Conservation (phyloP, 768 basidiomycete species). For the Exsudoporus frostii region DNA sequence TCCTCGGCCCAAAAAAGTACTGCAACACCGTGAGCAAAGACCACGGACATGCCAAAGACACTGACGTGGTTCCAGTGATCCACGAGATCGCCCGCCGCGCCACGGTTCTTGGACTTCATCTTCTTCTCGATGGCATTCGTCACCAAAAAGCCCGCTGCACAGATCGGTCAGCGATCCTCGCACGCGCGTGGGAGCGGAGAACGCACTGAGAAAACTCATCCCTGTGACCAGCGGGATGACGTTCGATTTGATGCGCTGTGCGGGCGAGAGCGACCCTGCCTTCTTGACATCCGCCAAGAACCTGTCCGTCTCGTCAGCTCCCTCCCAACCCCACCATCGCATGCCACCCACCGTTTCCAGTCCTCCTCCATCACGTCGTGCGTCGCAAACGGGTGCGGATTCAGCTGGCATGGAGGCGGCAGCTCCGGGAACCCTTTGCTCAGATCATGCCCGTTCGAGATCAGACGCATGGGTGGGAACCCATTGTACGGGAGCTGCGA, state of each 20-base stretch:
- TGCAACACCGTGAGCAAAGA: slow-evolving; percentile 11
- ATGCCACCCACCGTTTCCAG: slow-evolving; percentile 40
- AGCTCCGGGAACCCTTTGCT: slow-evolving; percentile 42
- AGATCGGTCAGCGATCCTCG: background rate
- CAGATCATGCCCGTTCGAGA: slow-evolving; percentile 29
- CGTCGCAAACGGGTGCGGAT: slow-evolving; percentile 48
- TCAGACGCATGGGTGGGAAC: slow-evolving; percentile 31
- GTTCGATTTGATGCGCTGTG: slow-evolving; percentile 33
- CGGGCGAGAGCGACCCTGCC: slow-evolving; percentile 32
- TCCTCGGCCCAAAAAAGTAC: slow-evolving; percentile 49
- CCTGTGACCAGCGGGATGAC: slow-evolving; percentile 32
- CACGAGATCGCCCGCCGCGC: slow-evolving; percentile 39
- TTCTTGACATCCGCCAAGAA: slow-evolving; percentile 39
- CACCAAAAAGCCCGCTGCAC: slow-evolving; percentile 17
- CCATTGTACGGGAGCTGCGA: slow-evolving; percentile 13
- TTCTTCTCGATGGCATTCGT: slow-evolving; percentile 15
- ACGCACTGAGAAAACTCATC: slow-evolving; percentile 25
- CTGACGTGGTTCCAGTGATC: slow-evolving; percentile 51
- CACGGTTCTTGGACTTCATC: slow-evolving; percentile 37
- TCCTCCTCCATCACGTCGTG: slow-evolving; percentile 50
- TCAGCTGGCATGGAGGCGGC: slow-evolving; percentile 37
- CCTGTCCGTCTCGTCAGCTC: background rate
- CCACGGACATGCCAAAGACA: background rate
- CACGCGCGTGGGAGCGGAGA: too few species aligned
- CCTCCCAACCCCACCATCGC: background rate